Evolutionary conservation across 805 yeast species (phyloP).

Genomic region (Candida sakaeoensis): DNA sequence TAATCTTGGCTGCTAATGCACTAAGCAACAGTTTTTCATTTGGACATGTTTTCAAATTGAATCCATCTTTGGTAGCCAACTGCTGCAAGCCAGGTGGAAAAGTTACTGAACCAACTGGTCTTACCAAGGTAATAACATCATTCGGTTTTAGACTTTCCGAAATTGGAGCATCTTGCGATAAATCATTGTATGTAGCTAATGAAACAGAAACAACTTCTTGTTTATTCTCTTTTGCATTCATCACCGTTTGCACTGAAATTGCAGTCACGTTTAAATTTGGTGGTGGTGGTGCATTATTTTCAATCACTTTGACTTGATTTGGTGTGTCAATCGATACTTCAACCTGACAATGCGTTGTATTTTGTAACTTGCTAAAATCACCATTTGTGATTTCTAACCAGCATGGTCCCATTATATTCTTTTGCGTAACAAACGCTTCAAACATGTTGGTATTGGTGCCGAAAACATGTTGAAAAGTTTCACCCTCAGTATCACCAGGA

Average conservation of each 20-base stretch:
- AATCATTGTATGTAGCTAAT: constrained; percentile 61
- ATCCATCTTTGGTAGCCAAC: constrained; percentile 51
- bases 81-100: constrained; percentile 76
- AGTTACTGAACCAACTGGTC: constrained; percentile 65
- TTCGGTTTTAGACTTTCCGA: constrained; percentile 59
- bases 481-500: constrained; percentile 69
- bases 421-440: constrained; percentile 80
- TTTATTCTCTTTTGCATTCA: constrained; percentile 68
- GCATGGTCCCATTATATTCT: constrained; percentile 94
- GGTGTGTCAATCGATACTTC: constrained; percentile 62
- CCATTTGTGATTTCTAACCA: constrained; percentile 78
- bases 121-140: constrained; percentile 64
- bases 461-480: constrained; percentile 72
- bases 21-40: constrained; percentile 72
- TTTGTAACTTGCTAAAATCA: constrained; percentile 53
- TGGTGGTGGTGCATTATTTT: constrained; percentile 50
- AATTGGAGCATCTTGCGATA: constrained; percentile 74
- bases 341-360: constrained; percentile 76
- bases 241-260: constrained; percentile 72
- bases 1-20: constrained; percentile 69
- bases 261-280: constrained; percentile 65
- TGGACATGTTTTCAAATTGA: constrained; percentile 56
- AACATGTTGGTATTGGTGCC: constrained; percentile 73
- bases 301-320: constrained; percentile 32
- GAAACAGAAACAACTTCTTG: constrained; percentile 89